Evolutionary conservation across 352 stramenopile species (phyloP), one percentile per base, ranked within the genome.

Genomic region (Phytopythium helicoides): DNA sequence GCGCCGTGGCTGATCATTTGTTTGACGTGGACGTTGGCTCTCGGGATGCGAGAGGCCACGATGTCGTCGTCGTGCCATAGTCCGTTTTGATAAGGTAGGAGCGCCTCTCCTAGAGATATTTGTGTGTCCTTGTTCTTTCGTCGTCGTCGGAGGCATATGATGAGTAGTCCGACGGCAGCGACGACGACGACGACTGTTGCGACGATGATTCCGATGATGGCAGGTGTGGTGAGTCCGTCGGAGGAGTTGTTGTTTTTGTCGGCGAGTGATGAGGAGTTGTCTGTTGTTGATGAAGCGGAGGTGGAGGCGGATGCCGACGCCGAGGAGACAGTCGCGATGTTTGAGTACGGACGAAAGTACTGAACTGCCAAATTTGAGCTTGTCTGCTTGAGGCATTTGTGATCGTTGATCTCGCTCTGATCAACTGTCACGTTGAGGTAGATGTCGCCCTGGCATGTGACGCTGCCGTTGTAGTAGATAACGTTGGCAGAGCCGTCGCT

Each of bases 1-100:
- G 39, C 58, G 39, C 66, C 66, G 8, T 51, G 41, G 18, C 51
- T 62, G 42, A 66, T 40, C 12, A 59, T 44, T 22, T 56, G 22
- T 11, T 38, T 35, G 6, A 46, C 40, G n/a, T 48, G 12, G 12
- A 53, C 47, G 10, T 35, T 42, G 1, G 40, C 28, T n/a, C 34
- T 31, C 18, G 34, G 47, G 14, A 53, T 44, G 11, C 47, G 31
- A 8, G 47, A 40, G 16, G 47, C 35, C 2, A 34, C 34, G 11
- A 53, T 53, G 18, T 19, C 18, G 4, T 53, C 47, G 19, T 45
- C 47, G 3, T 9, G 12, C 34, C 47, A 53, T 1, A 53, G 33
- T 4, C 21, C 22, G 5, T 25, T 12, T 26, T 47, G 16, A 25
- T 28, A n/a, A 11, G 8, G 21, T 6, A 47, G 15, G 6, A 31